Evolutionary conservation across 345 rosid genomes (phyloP).

Genomic region (Rhizophora apiculata): DNA sequence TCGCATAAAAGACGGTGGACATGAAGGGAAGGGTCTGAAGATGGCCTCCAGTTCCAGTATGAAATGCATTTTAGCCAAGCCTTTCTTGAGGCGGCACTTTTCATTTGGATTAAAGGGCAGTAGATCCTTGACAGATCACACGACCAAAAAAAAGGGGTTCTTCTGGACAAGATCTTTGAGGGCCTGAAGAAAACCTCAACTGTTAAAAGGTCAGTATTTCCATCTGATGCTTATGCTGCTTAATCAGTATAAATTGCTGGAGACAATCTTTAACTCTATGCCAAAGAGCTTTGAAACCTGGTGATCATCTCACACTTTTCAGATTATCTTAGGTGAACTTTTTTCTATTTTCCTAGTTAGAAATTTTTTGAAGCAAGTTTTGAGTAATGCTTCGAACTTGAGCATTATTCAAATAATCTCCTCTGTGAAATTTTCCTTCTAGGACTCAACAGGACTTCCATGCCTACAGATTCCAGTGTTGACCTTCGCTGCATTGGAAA

Average conservation of each 20-base stretch:
- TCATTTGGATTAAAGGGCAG: slow-evolving; percentile 70
- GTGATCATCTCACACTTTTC: too few species aligned
- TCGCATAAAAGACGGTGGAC: slow-evolving; percentile 35
- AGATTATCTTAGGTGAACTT: too few species aligned
- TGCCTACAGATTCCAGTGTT: background rate
- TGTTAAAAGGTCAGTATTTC: slow-evolving; percentile 31
- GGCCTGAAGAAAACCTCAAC: slow-evolving; percentile 44
- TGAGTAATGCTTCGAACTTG: too few species aligned
- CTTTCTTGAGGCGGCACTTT: slow-evolving; percentile 72
- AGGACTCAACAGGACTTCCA: background rate
- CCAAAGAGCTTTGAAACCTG: background rate
- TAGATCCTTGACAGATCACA: slow-evolving; percentile 47
- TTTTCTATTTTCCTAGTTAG: background rate
- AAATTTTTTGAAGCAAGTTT: background rate
- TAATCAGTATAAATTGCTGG: background rate
- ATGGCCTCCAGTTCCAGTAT: slow-evolving; percentile 60
- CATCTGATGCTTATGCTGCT: background rate
- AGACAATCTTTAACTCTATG: background rate
- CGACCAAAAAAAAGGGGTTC: slow-evolving; percentile 64
- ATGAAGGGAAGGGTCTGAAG: slow-evolving; percentile 54
- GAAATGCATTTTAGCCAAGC: slow-evolving; percentile 52
- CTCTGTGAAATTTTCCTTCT: background rate
- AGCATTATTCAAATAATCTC: background rate
- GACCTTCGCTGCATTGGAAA: background rate
- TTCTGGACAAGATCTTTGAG: slow-evolving; percentile 88